These are phyloP conservation scores for Termitomyces sp. DNA, from an alignment of 768 basidiomycete species.

Conservation along the genomic window DNA sequence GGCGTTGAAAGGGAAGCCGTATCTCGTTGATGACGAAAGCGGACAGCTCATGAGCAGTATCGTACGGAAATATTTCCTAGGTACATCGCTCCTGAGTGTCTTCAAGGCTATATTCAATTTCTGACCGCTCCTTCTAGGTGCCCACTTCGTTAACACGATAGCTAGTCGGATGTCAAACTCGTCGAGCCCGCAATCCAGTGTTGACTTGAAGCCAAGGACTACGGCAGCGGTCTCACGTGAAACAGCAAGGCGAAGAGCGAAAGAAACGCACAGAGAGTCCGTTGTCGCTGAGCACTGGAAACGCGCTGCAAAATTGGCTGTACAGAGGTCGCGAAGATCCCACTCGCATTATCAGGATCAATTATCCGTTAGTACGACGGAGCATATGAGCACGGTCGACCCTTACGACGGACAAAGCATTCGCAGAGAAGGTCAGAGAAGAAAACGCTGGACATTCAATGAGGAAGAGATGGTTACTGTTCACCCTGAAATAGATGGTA, in stretches of 20 bases:
- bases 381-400: constrained; percentile 79
- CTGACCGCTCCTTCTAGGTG: constrained; percentile 38
- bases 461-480: constrained; percentile 51
- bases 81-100: constrained; percentile 29
- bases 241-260: constrained; percentile 28
- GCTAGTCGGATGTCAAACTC: constrained; percentile 27
- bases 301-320: constrained; percentile 32
- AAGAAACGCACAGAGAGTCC: constrained; percentile 11
- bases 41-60: constrained; percentile 75
- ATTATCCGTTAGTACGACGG: constrained; percentile 52
- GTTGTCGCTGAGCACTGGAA: constrained; percentile 40
- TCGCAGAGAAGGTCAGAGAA: constrained; percentile 21
- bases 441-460: constrained; percentile 13
- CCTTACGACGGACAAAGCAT: constrained; percentile 55
- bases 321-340: constrained; percentile 39
- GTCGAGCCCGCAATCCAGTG: constrained; percentile 12
- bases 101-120: not conserved
- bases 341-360: constrained; percentile 51
- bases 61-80: constrained; percentile 80
- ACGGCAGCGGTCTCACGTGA: constrained; percentile 41
- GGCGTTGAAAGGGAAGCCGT: constrained; percentile 56
- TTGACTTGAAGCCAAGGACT: constrained; percentile 37
- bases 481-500: constrained; percentile 60
- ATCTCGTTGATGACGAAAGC: constrained; percentile 78
- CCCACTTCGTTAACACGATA: constrained; percentile 68